A percentile compares a stretch with the other conserved stretches of the same genome.
Conservation (phyloP, 2,329 filamentous ascomycete genomes). For the Penicillium sp. region DNA sequence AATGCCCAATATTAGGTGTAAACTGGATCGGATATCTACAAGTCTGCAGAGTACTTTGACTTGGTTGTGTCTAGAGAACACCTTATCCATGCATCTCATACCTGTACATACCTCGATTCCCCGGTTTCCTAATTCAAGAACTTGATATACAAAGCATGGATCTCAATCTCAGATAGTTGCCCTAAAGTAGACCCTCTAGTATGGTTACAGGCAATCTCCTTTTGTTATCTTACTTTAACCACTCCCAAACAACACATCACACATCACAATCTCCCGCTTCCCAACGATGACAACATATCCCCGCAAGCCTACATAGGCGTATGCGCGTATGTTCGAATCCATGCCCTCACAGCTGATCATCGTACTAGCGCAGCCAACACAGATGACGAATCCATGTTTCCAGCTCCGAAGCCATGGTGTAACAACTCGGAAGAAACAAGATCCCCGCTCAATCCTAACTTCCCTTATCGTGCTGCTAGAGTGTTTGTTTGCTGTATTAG, state of each 20-base stretch:
- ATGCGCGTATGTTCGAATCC: neutral
- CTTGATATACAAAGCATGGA: neutral
- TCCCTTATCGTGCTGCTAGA: neutral
- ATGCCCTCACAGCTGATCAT: neutral
- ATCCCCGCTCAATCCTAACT: neutral
- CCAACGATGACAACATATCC: neutral
- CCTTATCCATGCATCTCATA: too few relatives aligned
- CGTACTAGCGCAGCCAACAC: neutral
- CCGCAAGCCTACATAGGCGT: neutral
- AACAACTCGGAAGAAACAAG: neutral
- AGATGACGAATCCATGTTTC: conserved; percentile 4
- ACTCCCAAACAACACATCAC: neutral
- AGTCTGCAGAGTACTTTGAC: conserved; percentile 1
- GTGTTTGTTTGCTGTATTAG: neutral
- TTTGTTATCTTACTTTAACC: too few relatives aligned
- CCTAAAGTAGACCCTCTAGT: too few relatives aligned
- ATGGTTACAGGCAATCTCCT: too few relatives aligned
- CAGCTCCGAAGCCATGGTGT: conserved; percentile 1
- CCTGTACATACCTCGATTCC: too few relatives aligned
- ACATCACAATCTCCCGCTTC: neutral
- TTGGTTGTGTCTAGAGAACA: neutral
- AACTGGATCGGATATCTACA: neutral
- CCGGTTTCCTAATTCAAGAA: neutral
- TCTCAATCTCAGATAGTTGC: too few relatives aligned
- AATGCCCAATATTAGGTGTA: conserved; percentile 30